Evolutionary conservation across 108 stramenopile species (phyloP), one percentile per base, ranked within the genome.

Genomic region (Halocafeteria seosinensis): DNA sequence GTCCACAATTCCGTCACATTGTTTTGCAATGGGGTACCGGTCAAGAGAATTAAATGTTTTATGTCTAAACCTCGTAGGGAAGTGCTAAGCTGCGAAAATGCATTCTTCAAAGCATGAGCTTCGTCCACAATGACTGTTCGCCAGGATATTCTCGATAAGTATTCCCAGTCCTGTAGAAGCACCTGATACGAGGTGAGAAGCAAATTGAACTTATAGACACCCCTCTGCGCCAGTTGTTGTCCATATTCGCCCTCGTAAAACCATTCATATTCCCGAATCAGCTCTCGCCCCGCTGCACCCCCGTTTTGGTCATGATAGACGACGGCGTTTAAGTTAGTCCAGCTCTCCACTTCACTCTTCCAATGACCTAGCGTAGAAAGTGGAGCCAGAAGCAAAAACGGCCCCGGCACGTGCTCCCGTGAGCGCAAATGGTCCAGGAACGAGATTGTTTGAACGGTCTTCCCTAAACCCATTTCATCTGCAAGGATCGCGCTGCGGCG

Each of bases 11-110:
- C 96, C 37, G 75, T 69, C 29, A 77, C 87, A 67, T 94, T 91
- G 74, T 98, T 98, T 73, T 98, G 96, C n/a, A 98, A 82, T 0
- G 96, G 96, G 1, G 96, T 98, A 21, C 96, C 96, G 27, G 94
- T 93, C 87, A 98, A 91, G 13, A 98, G 77, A 5, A 98, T 82
- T 86, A 87, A 57, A 88, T 82, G 51, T 78, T 59, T 11, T 82
- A 85, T 24, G 88, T 87, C 50, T n/a, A 94, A 84, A 62, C 87
- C 84, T 64, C 87, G 84, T 79, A 95, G 88, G 68, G 88, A 87
- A 51, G 90, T 91, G 28, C 93, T 76, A 5, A 95, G 83, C 67
- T 90, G 90, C 36, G 88, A 86, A 65, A 91, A 87, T 62, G 78
- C 73, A 68, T 93, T 94, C 25, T 92, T 77, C 33, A 98, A 78